These are phyloP conservation scores for Pleurotus tuber-regium DNA, from an alignment of 768 basidiomycete species.

Conservation along the genomic window DNA sequence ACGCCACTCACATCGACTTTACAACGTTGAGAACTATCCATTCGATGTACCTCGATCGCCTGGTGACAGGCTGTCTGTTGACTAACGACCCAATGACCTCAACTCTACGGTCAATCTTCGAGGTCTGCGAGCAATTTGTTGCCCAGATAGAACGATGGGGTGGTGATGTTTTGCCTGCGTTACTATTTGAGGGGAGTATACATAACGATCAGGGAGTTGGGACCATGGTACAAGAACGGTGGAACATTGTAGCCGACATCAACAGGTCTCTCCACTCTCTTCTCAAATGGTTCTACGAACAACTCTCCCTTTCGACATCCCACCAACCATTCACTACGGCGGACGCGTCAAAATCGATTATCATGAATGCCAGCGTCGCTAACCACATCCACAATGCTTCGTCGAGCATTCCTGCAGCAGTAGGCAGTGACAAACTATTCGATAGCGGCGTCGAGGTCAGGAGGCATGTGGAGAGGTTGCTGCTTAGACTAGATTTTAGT, in stretches of 20 bases:
- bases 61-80: slow-evolving; percentile 78
- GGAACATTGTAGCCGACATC: slow-evolving; percentile 67
- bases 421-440: slow-evolving; percentile 40
- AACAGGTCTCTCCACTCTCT: slow-evolving; percentile 68
- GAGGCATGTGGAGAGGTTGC: slow-evolving; percentile 77
- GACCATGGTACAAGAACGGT: slow-evolving; percentile 68
- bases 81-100: slow-evolving; percentile 60
- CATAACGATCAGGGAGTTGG: slow-evolving; percentile 63
- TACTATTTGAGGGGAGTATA: slow-evolving; percentile 79
- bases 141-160: slow-evolving; percentile 91
- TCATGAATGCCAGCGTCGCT: slow-evolving; percentile 56
- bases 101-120: slow-evolving; percentile 70
- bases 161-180: slow-evolving; percentile 82
- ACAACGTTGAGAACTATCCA: slow-evolving; percentile 83
- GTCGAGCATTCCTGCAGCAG: not conserved
- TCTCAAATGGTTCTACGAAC: slow-evolving; percentile 77
- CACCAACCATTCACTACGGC: slow-evolving; percentile 67
- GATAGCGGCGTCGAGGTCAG: slow-evolving; percentile 69
- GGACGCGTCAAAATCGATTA: slow-evolving; percentile 70
- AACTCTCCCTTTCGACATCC: slow-evolving; percentile 71
- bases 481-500: slow-evolving; percentile 85
- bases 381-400: slow-evolving; percentile 35
- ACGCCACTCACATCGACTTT: slow-evolving; percentile 65
- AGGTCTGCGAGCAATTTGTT: slow-evolving; percentile 84
- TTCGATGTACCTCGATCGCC: slow-evolving; percentile 72